Base-by-base conservation (phyloP, 1,284 basidiomycete species). In the Ustilago crameri region DNA sequence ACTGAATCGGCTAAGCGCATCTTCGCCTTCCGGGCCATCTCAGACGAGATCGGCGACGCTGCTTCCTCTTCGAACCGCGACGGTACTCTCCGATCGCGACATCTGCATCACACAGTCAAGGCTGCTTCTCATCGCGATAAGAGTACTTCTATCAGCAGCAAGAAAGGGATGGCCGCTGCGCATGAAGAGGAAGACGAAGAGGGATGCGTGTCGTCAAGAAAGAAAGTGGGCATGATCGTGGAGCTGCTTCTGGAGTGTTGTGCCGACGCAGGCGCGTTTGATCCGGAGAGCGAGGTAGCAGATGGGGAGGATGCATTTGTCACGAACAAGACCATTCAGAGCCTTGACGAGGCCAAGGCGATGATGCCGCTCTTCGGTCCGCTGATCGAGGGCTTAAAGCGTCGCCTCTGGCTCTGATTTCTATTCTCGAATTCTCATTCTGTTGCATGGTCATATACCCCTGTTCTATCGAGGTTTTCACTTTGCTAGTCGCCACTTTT, bases 191-290 rank as follows among this genome's bases (percentile, higher is more conserved):
- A 55, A 14, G 51, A 58, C 2, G 49, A 35, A 5, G 51, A 58
- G 18, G 56, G 50, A 34, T 57, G 64, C 30, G 26, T 52, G 15
- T 45, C 62, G 1, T 62, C 55, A 14, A 42, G 58, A 93, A 27
- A 94, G 86, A 70, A 94, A 91, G 81, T 97, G 95, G 69, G 90
- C 88, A 87, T 91, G 92, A 15, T 91, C 88, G 82, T 98, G 92
- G 8, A 90, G 90, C 35, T 94, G 88, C 55, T 90, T 9, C 87
- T 37, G 92, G 88, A 18, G 95, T 86, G 12, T 90, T 88, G 74
- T 37, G 38, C 54, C 10, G 65, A 68, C 17, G 74, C 61, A 2
- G 78, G 76, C 10, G 72, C 74, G 0, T 73, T 64, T 15, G 70
- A 65, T 27, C 44, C 55, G 9, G 67, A 59, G 4, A 48, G 65